Percentiles rank a stretch among this genome's conserved stretches.
These are phyloP conservation scores for Yarrowia yakushimensis DNA, from an alignment of 805 yeast genomes.

Conservation along the genomic window DNA sequence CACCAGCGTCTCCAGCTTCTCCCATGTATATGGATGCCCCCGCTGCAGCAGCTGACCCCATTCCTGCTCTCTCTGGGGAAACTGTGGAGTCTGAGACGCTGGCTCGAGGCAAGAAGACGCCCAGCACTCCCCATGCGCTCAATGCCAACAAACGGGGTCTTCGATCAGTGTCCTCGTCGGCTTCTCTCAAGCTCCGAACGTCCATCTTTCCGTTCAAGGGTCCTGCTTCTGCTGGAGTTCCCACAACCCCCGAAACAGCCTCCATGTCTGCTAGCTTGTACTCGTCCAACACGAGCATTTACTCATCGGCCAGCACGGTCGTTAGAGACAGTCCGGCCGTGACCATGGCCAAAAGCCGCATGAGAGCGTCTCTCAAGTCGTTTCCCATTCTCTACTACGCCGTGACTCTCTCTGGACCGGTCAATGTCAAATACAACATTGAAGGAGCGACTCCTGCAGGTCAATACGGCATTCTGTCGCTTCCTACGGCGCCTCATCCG, in stretches of 20 bases:
- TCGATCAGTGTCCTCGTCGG: slow-evolving; percentile 12
- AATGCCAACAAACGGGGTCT: background rate
- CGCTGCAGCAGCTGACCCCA: background rate
- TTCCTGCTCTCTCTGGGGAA: background rate
- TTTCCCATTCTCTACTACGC: slow-evolving; percentile 19
- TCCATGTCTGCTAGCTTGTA: background rate
- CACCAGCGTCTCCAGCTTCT: background rate
- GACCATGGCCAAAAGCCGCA: background rate
- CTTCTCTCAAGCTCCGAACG: slow-evolving; percentile 7
- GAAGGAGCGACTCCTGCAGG: background rate
- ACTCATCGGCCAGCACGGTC: background rate
- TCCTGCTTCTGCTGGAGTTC: background rate
- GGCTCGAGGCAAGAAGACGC: background rate
- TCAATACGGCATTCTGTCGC: slow-evolving; percentile 20
- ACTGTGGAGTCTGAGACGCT: background rate
- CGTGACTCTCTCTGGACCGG: slow-evolving; percentile 12
- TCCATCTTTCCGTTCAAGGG: slow-evolving; percentile 19
- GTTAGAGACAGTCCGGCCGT: background rate
- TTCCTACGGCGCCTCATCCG: slow-evolving; percentile 9
- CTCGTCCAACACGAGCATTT: background rate
- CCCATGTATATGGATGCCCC: background rate
- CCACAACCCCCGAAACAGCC: slow-evolving; percentile 1
- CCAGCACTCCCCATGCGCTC: background rate
- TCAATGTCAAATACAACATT: slow-evolving; percentile 22
- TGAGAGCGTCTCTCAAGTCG: background rate